phyloP scores from a whole-genome alignment of 75 land plant species.

The Pseudotsuga menziesii region DNA sequence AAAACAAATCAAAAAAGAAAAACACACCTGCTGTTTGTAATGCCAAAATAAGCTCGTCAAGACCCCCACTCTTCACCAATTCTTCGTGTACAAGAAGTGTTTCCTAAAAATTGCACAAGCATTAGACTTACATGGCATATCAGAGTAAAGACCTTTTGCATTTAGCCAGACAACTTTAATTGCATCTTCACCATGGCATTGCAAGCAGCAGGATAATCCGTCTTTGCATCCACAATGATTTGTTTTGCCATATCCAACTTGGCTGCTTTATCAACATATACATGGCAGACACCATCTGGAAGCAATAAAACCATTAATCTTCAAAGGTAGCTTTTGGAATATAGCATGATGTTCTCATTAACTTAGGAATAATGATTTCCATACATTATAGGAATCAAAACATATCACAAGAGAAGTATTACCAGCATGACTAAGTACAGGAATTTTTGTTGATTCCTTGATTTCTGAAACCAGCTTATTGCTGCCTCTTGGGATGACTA shows the following conservation, averaged over 20 bases:
- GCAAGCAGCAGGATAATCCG: slow-evolving; percentile 97
- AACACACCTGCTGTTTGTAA: slow-evolving; percentile 60
- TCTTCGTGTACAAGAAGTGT: slow-evolving; percentile 89
- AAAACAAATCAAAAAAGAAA: not conserved
- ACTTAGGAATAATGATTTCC: not conserved
- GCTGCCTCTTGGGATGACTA: slow-evolving; percentile 98
- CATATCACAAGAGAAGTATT: slow-evolving; percentile 7
- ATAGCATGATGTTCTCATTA: not conserved
- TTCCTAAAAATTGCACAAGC: slow-evolving; percentile 50
- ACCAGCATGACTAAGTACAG: slow-evolving; percentile 99
- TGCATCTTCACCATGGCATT: slow-evolving; percentile 81
- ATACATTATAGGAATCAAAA: not conserved
- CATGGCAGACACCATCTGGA: slow-evolving; percentile 98
- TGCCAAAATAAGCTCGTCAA: slow-evolving; percentile 55
- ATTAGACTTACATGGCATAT: not conserved
- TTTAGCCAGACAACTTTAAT: slow-evolving; percentile 4
- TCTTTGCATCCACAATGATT: slow-evolving; percentile 87
- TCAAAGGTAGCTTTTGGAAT: not conserved
- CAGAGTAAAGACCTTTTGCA: not conserved
- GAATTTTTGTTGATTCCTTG: slow-evolving; percentile 87
- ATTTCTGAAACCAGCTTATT: slow-evolving; percentile 90
- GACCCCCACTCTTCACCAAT: slow-evolving; percentile 40
- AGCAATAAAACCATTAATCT: slow-evolving; percentile 1
- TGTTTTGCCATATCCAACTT: slow-evolving; percentile 68
- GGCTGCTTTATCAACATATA: slow-evolving; percentile 87